Evolutionary conservation across 1,139 yeast genomes (phyloP).

Genomic region (Williopsis jadinii): DNA sequence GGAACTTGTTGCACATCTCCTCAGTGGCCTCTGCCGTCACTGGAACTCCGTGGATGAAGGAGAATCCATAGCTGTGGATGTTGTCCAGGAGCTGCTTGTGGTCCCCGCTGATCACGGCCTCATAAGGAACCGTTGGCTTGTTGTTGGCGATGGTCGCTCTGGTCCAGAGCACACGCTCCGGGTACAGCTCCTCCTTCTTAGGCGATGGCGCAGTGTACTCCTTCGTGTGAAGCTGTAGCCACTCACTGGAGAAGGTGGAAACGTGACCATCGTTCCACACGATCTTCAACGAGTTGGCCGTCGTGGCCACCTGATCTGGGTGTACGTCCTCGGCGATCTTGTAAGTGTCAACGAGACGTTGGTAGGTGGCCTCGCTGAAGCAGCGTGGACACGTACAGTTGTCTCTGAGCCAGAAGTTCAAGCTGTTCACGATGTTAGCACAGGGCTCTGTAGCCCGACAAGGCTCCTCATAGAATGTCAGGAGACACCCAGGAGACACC

Average conservation of each 20-base stretch:
- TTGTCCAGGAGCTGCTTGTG: conserved; percentile 50
- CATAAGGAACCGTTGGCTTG: conserved; percentile 47
- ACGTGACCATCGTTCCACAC: conserved; percentile 45
- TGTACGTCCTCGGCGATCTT: conserved; percentile 37
- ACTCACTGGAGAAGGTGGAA: conserved; percentile 39
- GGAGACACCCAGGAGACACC: too few species aligned
- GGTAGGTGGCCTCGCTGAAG: conserved; percentile 55
- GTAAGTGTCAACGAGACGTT: conserved; percentile 56
- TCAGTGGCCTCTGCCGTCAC: conserved; percentile 57
- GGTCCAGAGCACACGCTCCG: conserved; percentile 37
- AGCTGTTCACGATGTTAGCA: conserved; percentile 3
- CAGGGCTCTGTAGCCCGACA: too few species aligned
- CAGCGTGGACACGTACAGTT: conserved; percentile 61
- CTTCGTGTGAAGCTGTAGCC: conserved; percentile 58
- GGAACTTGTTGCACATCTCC: conserved; percentile 49
- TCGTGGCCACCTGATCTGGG: conserved; percentile 24
- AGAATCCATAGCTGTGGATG: conserved; percentile 56
- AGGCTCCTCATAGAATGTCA: too few species aligned
- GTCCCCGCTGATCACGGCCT: conserved; percentile 21
- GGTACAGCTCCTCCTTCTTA: conserved; percentile 20
- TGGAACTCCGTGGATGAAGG: conserved; percentile 59
- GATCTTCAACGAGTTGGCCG: conserved; percentile 24
- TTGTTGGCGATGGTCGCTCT: conserved; percentile 34
- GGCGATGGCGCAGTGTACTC: conserved; percentile 38
- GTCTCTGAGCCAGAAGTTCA: conserved; percentile 58